Evolutionary conservation across 441 rosid genomes (phyloP).

Genomic region (Croton laevigatus): DNA sequence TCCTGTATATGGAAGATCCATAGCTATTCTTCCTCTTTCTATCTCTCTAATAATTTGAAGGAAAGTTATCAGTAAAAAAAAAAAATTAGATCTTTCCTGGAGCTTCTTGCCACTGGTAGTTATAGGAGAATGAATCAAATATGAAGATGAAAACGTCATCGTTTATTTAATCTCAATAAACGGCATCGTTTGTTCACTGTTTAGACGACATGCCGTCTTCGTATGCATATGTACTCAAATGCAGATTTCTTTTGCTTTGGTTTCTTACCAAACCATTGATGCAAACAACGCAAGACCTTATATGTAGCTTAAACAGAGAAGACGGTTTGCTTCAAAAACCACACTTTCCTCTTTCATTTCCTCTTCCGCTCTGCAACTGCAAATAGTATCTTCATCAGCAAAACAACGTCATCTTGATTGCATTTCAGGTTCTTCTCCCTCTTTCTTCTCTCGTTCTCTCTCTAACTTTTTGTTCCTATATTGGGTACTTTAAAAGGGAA

Average conservation of each 20-base stretch:
- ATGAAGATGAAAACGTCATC: neutral
- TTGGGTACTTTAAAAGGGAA: neutral
- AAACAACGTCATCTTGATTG: neutral
- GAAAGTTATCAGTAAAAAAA: neutral
- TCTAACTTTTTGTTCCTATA: neutral
- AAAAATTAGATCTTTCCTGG: neutral
- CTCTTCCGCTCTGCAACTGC: neutral
- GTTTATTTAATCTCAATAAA: neutral
- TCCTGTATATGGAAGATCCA: constrained; percentile 50
- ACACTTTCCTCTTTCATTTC: neutral
- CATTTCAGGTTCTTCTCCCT: constrained; percentile 17
- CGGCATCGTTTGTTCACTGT: neutral
- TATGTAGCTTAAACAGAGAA: constrained; percentile 16
- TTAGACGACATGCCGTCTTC: neutral
- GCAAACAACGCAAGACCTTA: neutral
- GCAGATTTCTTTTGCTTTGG: neutral
- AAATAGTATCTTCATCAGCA: neutral
- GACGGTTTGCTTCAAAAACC: constrained; percentile 3
- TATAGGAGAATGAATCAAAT: neutral
- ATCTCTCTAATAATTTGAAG: neutral
- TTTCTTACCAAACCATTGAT: neutral
- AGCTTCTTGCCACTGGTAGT: neutral
- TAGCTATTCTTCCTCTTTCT: constrained; percentile 5
- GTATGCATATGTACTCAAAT: neutral
- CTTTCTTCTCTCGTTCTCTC: neutral